These are phyloP conservation scores for Crepidotus variabilis DNA, from an alignment of 768 basidiomycete species.

Conservation along the genomic window DNA sequence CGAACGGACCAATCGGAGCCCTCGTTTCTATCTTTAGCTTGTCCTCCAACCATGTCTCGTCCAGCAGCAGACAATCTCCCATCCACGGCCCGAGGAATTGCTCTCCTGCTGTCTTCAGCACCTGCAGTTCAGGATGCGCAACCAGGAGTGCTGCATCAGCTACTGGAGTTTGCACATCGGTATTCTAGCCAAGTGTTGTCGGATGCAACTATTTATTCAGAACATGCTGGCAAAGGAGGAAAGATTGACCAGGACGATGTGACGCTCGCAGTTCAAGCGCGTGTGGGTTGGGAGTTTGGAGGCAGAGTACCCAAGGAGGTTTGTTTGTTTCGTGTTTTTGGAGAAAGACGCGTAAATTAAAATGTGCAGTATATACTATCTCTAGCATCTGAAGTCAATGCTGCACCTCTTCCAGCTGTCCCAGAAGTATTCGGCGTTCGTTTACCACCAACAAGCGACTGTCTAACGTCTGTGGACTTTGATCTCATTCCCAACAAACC, in stretches of 20 bases:
- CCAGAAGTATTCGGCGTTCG: conserved; percentile 87
- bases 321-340: conserved; percentile 12
- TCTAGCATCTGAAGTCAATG: conserved; percentile 80
- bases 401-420: conserved; percentile 75
- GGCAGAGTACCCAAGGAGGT: conserved; percentile 90
- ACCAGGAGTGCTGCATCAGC: conserved; percentile 81
- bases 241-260: conserved; percentile 85
- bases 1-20: no score
- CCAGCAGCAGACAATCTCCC: conserved; percentile 62
- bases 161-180: conserved; percentile 82
- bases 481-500: conserved; percentile 84
- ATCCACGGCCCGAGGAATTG: conserved; percentile 82
- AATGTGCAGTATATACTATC: conserved; percentile 64
- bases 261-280: conserved; percentile 77
- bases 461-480: conserved; percentile 79
- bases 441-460: conserved; percentile 65
- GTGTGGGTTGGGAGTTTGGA: conserved; percentile 91
- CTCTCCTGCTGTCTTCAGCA: conserved; percentile 77
- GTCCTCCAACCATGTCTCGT: conserved; percentile 32
- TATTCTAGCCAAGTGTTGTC: conserved; percentile 82
- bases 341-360: conserved; percentile 2
- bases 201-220: conserved; percentile 84
- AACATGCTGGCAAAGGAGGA: conserved; percentile 75
- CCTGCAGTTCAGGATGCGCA: conserved; percentile 85
- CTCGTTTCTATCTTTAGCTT: not conserved